Evolutionary conservation across 2,329 filamentous ascomycete species (phyloP), one percentile per base, ranked within the genome.

Genomic region (Xenosphaeropsis pyriputrescens): DNA sequence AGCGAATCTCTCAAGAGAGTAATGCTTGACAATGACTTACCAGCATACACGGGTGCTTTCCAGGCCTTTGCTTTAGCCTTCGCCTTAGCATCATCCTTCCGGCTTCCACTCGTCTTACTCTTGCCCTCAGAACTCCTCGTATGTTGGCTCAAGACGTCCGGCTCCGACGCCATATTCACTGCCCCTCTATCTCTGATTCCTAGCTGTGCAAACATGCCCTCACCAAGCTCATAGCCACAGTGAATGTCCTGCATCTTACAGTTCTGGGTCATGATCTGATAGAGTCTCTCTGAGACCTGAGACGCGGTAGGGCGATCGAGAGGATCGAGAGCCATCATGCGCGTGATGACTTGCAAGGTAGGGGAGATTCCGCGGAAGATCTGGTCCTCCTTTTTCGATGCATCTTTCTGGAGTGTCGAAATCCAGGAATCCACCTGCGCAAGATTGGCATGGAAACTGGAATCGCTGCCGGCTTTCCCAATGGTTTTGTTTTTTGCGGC

Each of bases 401-500:
- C 72, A n/a, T 78, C 72, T 41, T 72, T 71, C 22, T 72, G 70
- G 4, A 84, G 58, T 2, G 57, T 57, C 1, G 61, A 59, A 61
- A 83, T 79, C 81, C 81, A 86, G 12, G 64, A 64, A 44, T 79
- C 71, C 2, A 85, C 67, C 53, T 81, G 78, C 13, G 71, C 67
- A 1, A 79, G 61, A 47, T 85, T 83, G 45, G 71, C 70, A 55
- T 85, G 80, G 54, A 82, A 86, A 1, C 77, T 82, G 0, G 77
- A 68, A 56, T 85, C 80, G 2, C 51, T 51, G 11, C 72, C 74
- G 19, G 72, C 72, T 15, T 52, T 47, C 16, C 50, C 52, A 0
- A 50, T 45, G 8, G 47, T 68, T 51, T 75, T 77, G 52, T 79
- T 74, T 50, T 76, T 78, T 3, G 72, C 68, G 1, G 72, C 68